These are phyloP conservation scores for Cyberlindnera veronae DNA, from an alignment of 805 yeast genomes.

Conservation along the genomic window DNA sequence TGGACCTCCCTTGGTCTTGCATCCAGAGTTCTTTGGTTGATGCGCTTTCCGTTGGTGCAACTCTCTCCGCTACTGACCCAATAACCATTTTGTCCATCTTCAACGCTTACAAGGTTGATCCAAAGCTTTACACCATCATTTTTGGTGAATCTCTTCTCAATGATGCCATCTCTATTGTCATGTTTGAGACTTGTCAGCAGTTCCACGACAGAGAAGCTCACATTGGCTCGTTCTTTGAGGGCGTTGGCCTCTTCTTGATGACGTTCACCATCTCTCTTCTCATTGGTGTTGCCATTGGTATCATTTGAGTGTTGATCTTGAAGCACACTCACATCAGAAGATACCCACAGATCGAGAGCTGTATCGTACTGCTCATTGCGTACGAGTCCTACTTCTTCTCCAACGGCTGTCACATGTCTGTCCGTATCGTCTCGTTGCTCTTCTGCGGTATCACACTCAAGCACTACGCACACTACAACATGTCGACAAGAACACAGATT, in stretches of 20 bases:
- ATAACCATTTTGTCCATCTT: constrained; percentile 94
- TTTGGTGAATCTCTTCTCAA: constrained; percentile 94
- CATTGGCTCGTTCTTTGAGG: constrained; percentile 80
- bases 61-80: constrained; percentile 97
- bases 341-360: constrained; percentile 96
- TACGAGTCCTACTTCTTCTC: constrained; percentile 96
- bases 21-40: constrained; percentile 91
- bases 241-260: constrained; percentile 89
- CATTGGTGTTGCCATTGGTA: constrained; percentile 86
- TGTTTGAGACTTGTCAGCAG: constrained; percentile 98
- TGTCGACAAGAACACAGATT: constrained; percentile 95
- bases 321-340: constrained; percentile 92
- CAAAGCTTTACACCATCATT: constrained; percentile 92
- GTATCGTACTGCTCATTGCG: constrained; percentile 84
- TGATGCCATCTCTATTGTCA: constrained; percentile 97
- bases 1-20: constrained; percentile 89
- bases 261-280: constrained; percentile 87
- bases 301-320: constrained; percentile 80
- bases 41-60: constrained; percentile 96
- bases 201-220: constrained; percentile 84
- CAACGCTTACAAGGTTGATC: constrained; percentile 97
- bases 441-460: constrained; percentile 96
- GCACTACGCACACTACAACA: constrained; percentile 96
- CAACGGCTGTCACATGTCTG: constrained; percentile 99
- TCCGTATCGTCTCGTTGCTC: constrained; percentile 87